Evolutionary conservation across 495 filamentous ascomycete species (phyloP).

Genomic region (Xylaria palmicola): DNA sequence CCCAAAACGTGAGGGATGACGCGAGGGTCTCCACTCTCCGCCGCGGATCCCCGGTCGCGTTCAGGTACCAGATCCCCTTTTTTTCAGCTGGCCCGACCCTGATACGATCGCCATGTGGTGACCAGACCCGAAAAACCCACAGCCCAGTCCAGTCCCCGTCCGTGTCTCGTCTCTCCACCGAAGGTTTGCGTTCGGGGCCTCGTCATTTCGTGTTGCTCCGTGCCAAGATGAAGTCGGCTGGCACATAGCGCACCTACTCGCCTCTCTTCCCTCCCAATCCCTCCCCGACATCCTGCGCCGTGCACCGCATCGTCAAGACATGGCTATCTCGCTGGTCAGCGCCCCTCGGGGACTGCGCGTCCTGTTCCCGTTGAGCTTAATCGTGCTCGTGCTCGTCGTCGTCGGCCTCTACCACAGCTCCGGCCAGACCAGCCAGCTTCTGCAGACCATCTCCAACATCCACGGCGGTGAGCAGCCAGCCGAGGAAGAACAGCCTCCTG

Average conservation of each 20-base stretch:
- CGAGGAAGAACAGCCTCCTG: conserved; percentile 3
- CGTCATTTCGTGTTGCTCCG: neutral
- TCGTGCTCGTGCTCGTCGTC: conserved; percentile 26
- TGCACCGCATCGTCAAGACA: neutral
- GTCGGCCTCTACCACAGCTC: conserved; percentile 21
- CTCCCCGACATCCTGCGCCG: neutral
- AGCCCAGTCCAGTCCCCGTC: conserved; percentile 1
- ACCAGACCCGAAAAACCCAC: neutral
- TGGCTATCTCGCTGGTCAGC: conserved; percentile 25
- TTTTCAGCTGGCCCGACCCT: neutral
- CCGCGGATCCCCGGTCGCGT: conserved; percentile 4
- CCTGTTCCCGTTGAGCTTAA: conserved; percentile 20
- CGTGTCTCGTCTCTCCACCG: neutral
- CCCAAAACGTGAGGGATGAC: neutral
- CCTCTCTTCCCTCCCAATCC: neutral
- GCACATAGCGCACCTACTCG: neutral
- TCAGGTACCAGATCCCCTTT: conserved; percentile 9
- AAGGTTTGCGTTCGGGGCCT: neutral
- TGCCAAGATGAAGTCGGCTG: neutral
- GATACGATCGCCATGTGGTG: conserved; percentile 1
- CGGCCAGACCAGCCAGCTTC: conserved; percentile 17
- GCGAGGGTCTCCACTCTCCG: neutral
- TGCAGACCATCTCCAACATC: conserved; percentile 22
- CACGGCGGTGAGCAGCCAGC: neutral
- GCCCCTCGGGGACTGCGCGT: conserved; percentile 27